Evolutionary conservation across 2,329 filamentous ascomycete genomes (phyloP).

Genomic region (Ascosphaera acerosa): DNA sequence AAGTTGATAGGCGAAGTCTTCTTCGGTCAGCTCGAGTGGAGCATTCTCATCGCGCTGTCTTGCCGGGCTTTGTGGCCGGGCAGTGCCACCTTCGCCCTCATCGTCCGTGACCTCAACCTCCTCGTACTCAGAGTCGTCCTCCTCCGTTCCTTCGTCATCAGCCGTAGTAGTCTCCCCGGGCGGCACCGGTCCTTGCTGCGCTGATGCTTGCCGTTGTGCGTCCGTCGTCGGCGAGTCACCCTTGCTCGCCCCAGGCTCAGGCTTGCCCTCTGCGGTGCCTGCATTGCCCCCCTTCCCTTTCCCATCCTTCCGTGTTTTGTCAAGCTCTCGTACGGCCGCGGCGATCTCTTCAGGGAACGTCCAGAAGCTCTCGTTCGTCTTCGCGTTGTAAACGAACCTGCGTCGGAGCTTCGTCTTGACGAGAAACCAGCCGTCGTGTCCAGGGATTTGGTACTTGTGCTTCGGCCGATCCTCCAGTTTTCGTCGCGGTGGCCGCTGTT

Average conservation of each 20-base stretch:
- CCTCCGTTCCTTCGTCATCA: slow-evolving; percentile 9
- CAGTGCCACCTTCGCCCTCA: slow-evolving; percentile 24
- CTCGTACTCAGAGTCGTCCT: slow-evolving; percentile 48
- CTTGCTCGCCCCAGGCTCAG: slow-evolving; percentile 1
- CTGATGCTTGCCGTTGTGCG: no score
- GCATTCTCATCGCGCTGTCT: slow-evolving; percentile 21
- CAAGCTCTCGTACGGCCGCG: slow-evolving; percentile 44
- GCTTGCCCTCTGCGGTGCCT: slow-evolving; percentile 9
- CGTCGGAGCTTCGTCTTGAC: slow-evolving; percentile 81
- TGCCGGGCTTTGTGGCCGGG: slow-evolving; percentile 15
- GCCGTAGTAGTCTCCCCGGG: slow-evolving; percentile 10
- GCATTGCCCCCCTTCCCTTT: slow-evolving; percentile 39
- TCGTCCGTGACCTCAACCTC: slow-evolving; percentile 47
- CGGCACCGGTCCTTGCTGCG: slow-evolving; percentile 3
- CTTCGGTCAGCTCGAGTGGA: slow-evolving; percentile 64
- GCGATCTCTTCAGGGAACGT: slow-evolving; percentile 73
- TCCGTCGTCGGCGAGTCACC: no score
- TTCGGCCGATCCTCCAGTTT: slow-evolving; percentile 59
- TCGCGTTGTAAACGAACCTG: slow-evolving; percentile 70
- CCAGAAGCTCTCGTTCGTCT: slow-evolving; percentile 81
- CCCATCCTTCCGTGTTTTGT: slow-evolving; percentile 46
- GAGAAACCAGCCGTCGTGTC: slow-evolving; percentile 64
- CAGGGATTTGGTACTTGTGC: slow-evolving; percentile 52
- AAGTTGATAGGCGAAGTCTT: slow-evolving; percentile 80
- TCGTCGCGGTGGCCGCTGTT: slow-evolving; percentile 33